Evolutionary conservation across 2,329 filamentous ascomycete species (phyloP).

Genomic region (Tricladium varicosporioides): DNA sequence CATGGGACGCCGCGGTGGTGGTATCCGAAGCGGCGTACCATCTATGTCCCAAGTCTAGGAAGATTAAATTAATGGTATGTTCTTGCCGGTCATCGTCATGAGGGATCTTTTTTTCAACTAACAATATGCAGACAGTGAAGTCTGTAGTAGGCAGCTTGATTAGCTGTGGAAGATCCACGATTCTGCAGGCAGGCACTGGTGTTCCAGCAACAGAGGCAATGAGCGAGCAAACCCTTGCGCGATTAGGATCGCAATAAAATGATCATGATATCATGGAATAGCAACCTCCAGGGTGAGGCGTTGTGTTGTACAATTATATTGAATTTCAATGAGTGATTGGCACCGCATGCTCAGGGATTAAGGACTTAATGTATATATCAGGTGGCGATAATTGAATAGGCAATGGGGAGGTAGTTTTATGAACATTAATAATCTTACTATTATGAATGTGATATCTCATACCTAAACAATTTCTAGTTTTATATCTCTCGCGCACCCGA

Average conservation of each 20-base stretch:
- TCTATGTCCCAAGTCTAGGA: conserved; percentile 55
- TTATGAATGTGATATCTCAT: neutral
- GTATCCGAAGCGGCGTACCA: conserved; percentile 44
- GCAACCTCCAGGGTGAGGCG: neutral
- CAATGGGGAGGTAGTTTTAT: neutral
- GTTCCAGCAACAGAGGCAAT: conserved; percentile 3
- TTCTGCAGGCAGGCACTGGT: conserved; percentile 12
- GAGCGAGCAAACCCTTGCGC: conserved; percentile 10
- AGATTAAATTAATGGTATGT: no score
- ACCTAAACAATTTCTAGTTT: no score
- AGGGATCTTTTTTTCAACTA: no score
- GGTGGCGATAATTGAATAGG: conserved; percentile 3
- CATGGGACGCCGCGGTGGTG: conserved; percentile 20
- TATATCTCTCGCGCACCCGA: no score
- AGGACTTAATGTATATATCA: conserved; percentile 24
- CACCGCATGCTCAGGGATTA: neutral
- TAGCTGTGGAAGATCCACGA: conserved; percentile 19
- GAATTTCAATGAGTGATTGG: conserved; percentile 11
- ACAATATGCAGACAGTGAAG: conserved; percentile 15
- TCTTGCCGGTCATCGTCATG: no score
- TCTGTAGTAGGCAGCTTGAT: conserved; percentile 19
- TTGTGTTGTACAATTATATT: conserved; percentile 15
- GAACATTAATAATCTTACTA: neutral
- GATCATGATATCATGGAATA: no score
- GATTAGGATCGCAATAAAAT: neutral